Evolutionary conservation across 345 rosid genomes (phyloP).

Genomic region (Populus euphratica): DNA sequence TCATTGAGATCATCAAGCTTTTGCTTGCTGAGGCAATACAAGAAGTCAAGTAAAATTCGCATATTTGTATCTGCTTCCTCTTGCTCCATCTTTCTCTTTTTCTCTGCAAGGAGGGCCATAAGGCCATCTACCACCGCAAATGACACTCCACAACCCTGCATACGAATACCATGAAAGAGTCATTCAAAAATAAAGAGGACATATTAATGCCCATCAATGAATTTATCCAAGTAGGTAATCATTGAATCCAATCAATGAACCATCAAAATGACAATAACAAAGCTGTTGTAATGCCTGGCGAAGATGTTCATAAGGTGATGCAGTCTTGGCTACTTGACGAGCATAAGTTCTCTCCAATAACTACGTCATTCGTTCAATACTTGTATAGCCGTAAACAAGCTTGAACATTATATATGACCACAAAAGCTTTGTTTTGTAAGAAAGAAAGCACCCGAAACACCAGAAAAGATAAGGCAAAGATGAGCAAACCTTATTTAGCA

Average conservation of each 20-base stretch:
- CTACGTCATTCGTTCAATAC: slow-evolving; percentile 35
- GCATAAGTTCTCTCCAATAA: slow-evolving; percentile 70
- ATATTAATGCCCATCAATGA: not conserved
- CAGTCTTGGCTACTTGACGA: slow-evolving; percentile 61
- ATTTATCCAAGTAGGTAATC: not conserved
- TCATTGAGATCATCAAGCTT: slow-evolving; percentile 40
- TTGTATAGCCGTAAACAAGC: not conserved
- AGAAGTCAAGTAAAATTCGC: slow-evolving; percentile 38
- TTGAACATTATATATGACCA: not conserved
- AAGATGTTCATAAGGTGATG: slow-evolving; percentile 64
- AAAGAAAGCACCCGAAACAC: not conserved
- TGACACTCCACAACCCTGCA: slow-evolving; percentile 47
- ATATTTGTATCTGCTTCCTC: slow-evolving; percentile 40
- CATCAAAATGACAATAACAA: slow-evolving; percentile 19
- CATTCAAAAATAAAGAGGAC: not conserved
- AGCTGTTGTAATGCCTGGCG: slow-evolving; percentile 69
- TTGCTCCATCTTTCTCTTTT: slow-evolving; percentile 41
- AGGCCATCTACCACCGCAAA: slow-evolving; percentile 39
- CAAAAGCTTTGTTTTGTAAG: not conserved
- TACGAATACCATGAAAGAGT: slow-evolving; percentile 22
- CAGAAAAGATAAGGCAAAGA: not conserved
- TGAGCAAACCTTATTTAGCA: slow-evolving; percentile 17
- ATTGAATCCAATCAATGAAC: not conserved
- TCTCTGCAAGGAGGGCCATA: slow-evolving; percentile 32
- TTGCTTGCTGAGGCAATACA: slow-evolving; percentile 36